Percentiles rank a stretch among this genome's conserved stretches.
phyloP scores from a whole-genome alignment of 805 yeast genomes.

The Candida berthetii region DNA sequence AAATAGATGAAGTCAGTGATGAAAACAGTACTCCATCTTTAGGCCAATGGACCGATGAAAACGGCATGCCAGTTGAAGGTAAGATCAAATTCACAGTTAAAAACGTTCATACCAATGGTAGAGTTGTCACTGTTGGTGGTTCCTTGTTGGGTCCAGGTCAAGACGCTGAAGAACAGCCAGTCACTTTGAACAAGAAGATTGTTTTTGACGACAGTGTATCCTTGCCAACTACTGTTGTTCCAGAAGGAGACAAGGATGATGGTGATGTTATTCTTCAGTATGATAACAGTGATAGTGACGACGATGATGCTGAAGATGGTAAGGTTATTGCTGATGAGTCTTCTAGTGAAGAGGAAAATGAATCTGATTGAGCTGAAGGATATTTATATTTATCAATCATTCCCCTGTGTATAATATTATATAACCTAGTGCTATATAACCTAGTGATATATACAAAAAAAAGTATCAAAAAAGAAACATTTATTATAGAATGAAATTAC shows the following conservation, averaged over 20 bases:
- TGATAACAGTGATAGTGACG: slow-evolving; percentile 5
- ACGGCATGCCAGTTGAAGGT: slow-evolving; percentile 74
- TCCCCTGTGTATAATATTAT: too few relatives aligned
- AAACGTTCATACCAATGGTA: slow-evolving; percentile 68
- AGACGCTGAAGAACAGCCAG: slow-evolving; percentile 49
- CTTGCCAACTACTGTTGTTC: not conserved
- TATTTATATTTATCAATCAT: too few relatives aligned
- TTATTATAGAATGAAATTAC: not conserved
- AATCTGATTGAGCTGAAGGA: slow-evolving; percentile 10
- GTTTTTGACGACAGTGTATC: slow-evolving; percentile 41
- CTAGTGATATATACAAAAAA: slow-evolving; percentile 1
- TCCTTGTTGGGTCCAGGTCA: slow-evolving; percentile 42
- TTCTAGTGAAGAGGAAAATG: slow-evolving; percentile 20
- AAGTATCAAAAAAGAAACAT: too few relatives aligned
- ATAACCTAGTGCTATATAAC: too few relatives aligned
- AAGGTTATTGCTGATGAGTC: slow-evolving; percentile 19
- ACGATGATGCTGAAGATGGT: slow-evolving; percentile 15
- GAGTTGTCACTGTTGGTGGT: slow-evolving; percentile 85
- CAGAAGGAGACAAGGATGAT: slow-evolving; percentile 2
- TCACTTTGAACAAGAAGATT: slow-evolving; percentile 36
- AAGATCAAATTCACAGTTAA: slow-evolving; percentile 73
- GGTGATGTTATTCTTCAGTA: slow-evolving; percentile 13
- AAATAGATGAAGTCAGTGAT: slow-evolving; percentile 48
- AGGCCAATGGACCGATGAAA: slow-evolving; percentile 85
- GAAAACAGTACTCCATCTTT: slow-evolving; percentile 38